These are phyloP conservation scores for Fraxinus angustifolia DNA, from an alignment of 305 asterid genomes.

Conservation along the genomic window DNA sequence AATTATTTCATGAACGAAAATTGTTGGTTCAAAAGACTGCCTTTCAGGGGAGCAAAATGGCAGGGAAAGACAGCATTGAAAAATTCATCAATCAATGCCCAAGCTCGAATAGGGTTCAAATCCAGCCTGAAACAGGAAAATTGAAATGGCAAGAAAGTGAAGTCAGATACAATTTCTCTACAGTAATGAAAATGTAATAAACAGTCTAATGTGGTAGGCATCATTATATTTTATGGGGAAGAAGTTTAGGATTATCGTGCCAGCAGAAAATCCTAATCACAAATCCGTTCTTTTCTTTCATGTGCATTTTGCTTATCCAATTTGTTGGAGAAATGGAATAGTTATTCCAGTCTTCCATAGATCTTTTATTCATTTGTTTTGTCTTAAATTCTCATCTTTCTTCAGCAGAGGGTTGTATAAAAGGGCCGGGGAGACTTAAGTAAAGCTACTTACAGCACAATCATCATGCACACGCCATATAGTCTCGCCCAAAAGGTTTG, in stretches of 20 bases:
- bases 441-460: slow-evolving; percentile 61
- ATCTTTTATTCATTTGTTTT: not conserved
- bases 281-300: not conserved
- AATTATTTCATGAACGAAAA: not conserved
- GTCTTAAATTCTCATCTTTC: not conserved
- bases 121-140: slow-evolving; percentile 48
- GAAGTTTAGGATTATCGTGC: not conserved
- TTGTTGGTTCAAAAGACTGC: not conserved
- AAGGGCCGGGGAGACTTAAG: not conserved
- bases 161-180: not conserved
- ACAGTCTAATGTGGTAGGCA: not conserved
- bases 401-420: not conserved
- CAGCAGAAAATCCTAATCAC: not conserved
- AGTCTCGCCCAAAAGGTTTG: slow-evolving; percentile 89
- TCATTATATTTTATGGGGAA: not conserved
- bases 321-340: not conserved
- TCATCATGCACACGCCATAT: slow-evolving; percentile 94
- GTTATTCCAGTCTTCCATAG: not conserved
- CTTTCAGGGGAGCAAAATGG: not conserved
- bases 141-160: not conserved
- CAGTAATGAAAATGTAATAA: not conserved
- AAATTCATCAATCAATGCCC: slow-evolving; percentile 61
- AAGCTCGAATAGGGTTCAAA: slow-evolving; percentile 80
- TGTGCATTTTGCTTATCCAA: not conserved
- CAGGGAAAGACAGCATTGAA: not conserved